phyloP scores from a whole-genome alignment of 2,329 filamentous ascomycete genomes.

The Aspergillus melleus region DNA sequence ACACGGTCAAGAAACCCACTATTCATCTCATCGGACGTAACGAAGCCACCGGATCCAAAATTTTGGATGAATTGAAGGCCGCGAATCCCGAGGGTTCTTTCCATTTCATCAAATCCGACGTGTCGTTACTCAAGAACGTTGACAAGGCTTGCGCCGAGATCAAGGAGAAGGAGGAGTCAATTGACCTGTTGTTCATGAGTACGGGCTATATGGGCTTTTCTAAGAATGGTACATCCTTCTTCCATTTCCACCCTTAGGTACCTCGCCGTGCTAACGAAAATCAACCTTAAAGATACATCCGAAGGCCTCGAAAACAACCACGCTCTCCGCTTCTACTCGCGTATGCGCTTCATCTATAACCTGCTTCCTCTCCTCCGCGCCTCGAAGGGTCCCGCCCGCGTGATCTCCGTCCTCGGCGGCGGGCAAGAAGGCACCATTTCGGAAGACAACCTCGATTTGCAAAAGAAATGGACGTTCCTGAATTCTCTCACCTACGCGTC shows the following conservation, averaged over 20 bases:
- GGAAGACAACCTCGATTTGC: constrained; percentile 50
- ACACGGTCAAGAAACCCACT: constrained; percentile 40
- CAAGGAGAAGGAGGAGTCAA: constrained; percentile 48
- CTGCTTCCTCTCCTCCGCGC: constrained; percentile 56
- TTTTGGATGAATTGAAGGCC: constrained; percentile 44
- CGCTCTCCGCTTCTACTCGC: constrained; percentile 58
- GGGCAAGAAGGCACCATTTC: constrained; percentile 54
- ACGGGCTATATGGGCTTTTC: constrained; percentile 45
- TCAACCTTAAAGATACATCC: constrained; percentile 48
- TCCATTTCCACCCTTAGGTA: background rate
- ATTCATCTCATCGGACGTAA: constrained; percentile 53
- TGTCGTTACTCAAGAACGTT: constrained; percentile 50
- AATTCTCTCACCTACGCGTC: constrained; percentile 48
- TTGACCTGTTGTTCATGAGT: constrained; percentile 59
- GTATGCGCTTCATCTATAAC: constrained; percentile 57
- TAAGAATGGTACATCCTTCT: constrained; percentile 6
- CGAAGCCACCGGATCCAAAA: constrained; percentile 35
- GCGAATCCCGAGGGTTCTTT: constrained; percentile 39
- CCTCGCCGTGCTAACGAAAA: too few relatives aligned
- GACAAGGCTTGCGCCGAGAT: constrained; percentile 55
- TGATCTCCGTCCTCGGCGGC: constrained; percentile 56
- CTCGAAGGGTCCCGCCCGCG: constrained; percentile 51
- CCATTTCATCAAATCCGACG: constrained; percentile 19
- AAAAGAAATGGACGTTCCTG: constrained; percentile 10
- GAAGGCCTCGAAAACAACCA: constrained; percentile 58